Evolutionary conservation across 2,329 filamentous ascomycete genomes (phyloP).

Genomic region (Paraphoma sp.): DNA sequence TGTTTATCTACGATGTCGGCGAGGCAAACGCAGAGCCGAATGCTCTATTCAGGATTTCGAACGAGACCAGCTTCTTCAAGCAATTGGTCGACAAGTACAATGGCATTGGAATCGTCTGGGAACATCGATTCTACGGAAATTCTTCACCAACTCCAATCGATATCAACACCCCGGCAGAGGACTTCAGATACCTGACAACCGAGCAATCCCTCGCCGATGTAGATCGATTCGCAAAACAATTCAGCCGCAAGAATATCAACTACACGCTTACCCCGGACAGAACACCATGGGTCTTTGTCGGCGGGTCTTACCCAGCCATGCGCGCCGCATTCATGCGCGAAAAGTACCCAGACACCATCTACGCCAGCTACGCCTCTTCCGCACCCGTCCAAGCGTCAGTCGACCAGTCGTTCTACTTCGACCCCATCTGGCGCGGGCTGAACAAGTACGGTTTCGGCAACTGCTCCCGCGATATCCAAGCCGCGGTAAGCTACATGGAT

Average conservation of each 20-base stretch:
- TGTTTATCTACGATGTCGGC: conserved; percentile 49
- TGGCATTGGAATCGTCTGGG: conserved; percentile 49
- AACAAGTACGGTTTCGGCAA: conserved; percentile 51
- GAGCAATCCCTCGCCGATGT: conserved; percentile 53
- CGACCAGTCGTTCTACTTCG: conserved; percentile 61
- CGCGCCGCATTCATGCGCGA: conserved; percentile 49
- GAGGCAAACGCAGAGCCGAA: conserved; percentile 38
- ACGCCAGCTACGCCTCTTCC: conserved; percentile 45
- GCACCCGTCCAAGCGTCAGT: conserved; percentile 54
- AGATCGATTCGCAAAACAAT: conserved; percentile 48
- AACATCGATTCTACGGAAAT: conserved; percentile 52
- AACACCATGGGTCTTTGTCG: conserved; percentile 49
- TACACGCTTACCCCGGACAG: conserved; percentile 42
- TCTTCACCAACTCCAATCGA: conserved; percentile 45
- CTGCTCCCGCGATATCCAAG: conserved; percentile 58
- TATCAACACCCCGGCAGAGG: conserved; percentile 39
- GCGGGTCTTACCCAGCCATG: conserved; percentile 48
- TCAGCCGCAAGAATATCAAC: conserved; percentile 44
- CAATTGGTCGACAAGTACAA: conserved; percentile 44
- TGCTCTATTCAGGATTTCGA: conserved; percentile 34
- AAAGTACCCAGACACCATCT: conserved; percentile 48
- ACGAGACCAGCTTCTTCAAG: conserved; percentile 43
- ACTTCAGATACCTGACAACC: conserved; percentile 46
- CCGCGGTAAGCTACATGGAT: conserved; percentile 59
- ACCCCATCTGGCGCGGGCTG: conserved; percentile 58